phyloP scores from a whole-genome alignment of 768 basidiomycete species.

The Ramaria sp. region DNA sequence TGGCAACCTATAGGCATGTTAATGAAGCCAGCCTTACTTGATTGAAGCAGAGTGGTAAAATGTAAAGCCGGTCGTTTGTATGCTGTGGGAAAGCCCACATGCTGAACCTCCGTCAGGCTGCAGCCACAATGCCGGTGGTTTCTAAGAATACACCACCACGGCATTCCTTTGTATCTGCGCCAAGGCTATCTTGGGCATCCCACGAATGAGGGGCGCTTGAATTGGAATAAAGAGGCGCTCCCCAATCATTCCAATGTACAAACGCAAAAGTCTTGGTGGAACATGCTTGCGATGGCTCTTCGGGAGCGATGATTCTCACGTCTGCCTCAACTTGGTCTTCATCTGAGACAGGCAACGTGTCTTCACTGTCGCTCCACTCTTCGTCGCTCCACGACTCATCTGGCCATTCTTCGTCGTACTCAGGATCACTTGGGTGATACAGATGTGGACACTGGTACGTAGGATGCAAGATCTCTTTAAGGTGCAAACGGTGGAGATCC shows the following conservation, averaged over 20 bases:
- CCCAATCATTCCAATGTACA: not conserved
- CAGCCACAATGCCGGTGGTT: not conserved
- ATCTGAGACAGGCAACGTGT: not conserved
- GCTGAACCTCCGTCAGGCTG: not conserved
- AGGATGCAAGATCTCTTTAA: not conserved
- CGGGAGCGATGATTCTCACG: not conserved
- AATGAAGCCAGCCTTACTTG: too few relatives aligned
- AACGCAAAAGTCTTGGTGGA: not conserved
- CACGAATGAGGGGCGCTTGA: not conserved
- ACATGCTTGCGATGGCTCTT: not conserved
- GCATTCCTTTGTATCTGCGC: not conserved
- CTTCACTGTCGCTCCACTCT: conserved; percentile 5
- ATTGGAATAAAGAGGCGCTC: not conserved
- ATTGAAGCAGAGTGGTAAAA: too few relatives aligned
- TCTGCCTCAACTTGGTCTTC: not conserved
- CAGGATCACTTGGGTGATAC: conserved; percentile 5
- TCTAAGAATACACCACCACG: not conserved
- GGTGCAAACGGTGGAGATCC: not conserved
- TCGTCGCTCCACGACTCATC: conserved; percentile 4
- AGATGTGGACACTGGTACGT: not conserved
- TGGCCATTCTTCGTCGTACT: conserved; percentile 4
- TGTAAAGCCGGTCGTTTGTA: too few relatives aligned
- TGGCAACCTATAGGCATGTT: too few relatives aligned
- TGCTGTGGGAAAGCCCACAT: too few relatives aligned
- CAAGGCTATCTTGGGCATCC: not conserved